Percentiles rank a stretch among this genome's conserved stretches.
Evolutionary conservation across 805 yeast species (phyloP).

Genomic region (Kodamaea sagamina): DNA sequence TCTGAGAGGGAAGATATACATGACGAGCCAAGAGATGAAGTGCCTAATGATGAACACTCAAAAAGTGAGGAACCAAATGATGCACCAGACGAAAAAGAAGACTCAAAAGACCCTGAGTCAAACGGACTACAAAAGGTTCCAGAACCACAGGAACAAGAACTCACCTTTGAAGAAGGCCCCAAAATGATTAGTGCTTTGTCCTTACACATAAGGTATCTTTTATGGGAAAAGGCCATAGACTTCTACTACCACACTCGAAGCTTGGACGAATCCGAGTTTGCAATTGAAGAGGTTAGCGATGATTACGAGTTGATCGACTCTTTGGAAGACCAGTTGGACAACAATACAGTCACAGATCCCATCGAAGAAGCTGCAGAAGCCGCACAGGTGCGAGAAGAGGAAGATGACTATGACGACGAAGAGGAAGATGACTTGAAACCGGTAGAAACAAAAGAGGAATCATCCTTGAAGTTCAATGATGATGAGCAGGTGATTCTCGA

Average conservation of each 20-base stretch:
- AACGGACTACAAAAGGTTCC: no score
- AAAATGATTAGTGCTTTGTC: conserved; percentile 45
- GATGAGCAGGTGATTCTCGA: conserved; percentile 34
- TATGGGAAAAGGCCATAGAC: conserved; percentile 73
- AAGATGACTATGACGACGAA: conserved; percentile 33
- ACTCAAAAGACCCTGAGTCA: conserved; percentile 22
- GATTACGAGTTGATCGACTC: conserved; percentile 39
- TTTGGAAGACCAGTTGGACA: conserved; percentile 24
- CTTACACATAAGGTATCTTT: conserved; percentile 61
- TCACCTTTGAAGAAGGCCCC: conserved; percentile 44
- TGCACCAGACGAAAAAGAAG: conserved; percentile 37
- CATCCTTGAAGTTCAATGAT: conserved; percentile 23
- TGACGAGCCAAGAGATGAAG: background rate
- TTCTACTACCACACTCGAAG: conserved; percentile 32
- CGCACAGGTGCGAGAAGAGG: conserved; percentile 34
- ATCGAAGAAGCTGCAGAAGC: conserved; percentile 3
- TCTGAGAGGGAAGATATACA: background rate
- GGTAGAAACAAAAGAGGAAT: conserved; percentile 5
- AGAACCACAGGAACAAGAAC: conserved; percentile 7
- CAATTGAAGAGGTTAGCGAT: conserved; percentile 34
- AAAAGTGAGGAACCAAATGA: background rate
- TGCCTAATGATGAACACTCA: background rate
- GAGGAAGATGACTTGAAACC: conserved; percentile 29
- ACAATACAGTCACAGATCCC: conserved; percentile 11
- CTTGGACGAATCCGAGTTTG: conserved; percentile 16